phyloP scores from a whole-genome alignment of 805 yeast genomes.

The Metschnikowia similis region DNA sequence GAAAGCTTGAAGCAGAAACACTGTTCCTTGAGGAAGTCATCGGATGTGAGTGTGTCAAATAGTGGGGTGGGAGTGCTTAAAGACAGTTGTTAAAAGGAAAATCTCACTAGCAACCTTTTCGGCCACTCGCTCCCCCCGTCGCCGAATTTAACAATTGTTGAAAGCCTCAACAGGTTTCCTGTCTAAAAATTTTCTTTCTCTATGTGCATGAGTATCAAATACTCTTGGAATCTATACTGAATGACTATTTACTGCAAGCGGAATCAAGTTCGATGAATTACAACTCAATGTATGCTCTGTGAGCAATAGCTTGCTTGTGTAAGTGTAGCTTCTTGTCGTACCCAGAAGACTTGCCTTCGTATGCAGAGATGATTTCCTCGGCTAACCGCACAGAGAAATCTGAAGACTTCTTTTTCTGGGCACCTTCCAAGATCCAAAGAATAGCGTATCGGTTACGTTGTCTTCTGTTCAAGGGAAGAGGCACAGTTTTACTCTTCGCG shows the following conservation, averaged over 20 bases:
- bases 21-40: not conserved
- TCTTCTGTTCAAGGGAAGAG: slow-evolving; percentile 75
- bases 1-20: no score
- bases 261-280: slow-evolving; percentile 5
- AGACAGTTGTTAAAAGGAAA: no score
- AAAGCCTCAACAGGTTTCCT: no score
- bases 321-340: slow-evolving; percentile 77
- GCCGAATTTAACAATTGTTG: no score
- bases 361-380: slow-evolving; percentile 80
- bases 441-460: slow-evolving; percentile 87
- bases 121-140: no score
- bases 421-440: slow-evolving; percentile 84
- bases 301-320: slow-evolving; percentile 84
- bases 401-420: slow-evolving; percentile 70
- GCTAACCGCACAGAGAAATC: slow-evolving; percentile 85
- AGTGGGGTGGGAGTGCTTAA: no score
- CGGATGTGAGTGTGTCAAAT: no score
- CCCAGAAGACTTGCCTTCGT: slow-evolving; percentile 74
- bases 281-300: slow-evolving; percentile 70
- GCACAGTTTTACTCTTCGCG: slow-evolving; percentile 78
- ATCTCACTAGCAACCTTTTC: no score
- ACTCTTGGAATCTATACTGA: not conserved
- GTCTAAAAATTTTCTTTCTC: no score
- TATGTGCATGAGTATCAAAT: no score
- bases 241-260: not conserved